A percentile compares a stretch with the other conserved stretches of the same genome.
Conservation (phyloP, 2,329 filamentous ascomycete species). For the Sclerotinia subarctica region DNA sequence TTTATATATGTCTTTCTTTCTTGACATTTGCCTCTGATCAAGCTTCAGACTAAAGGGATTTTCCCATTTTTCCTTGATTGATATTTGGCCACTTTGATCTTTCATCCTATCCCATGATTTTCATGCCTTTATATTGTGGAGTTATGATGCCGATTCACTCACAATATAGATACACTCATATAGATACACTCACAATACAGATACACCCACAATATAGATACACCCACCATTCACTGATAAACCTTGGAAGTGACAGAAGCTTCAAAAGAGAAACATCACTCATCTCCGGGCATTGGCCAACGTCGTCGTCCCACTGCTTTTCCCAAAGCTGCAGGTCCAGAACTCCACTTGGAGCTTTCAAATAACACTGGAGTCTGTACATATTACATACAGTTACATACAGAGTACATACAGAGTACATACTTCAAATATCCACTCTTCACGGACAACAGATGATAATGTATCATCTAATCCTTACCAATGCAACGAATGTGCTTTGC, state of each 20-base stretch:
- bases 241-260: not conserved
- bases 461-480: not conserved
- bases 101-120: not conserved
- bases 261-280: not conserved
- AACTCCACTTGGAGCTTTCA: slow-evolving; percentile 6
- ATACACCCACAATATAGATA: not conserved
- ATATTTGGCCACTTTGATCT: not conserved
- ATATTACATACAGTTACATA: not conserved
- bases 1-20: too few species aligned
- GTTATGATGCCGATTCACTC: not conserved
- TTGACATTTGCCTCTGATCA: not conserved
- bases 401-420: not conserved
- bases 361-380: not conserved
- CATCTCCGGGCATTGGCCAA: not conserved
- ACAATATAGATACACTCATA: not conserved
- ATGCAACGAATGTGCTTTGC: slow-evolving; percentile 7
- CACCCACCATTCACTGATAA: not conserved
- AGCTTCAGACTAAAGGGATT: not conserved
- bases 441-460: slow-evolving; percentile 13
- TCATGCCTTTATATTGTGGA: not conserved
- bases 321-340: not conserved
- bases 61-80: not conserved
- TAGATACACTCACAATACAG: not conserved
- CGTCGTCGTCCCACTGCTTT: not conserved
- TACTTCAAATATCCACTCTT: not conserved